These are phyloP conservation scores for Gymnopilus dilepis DNA, from an alignment of 768 basidiomycete species.

Conservation along the genomic window DNA sequence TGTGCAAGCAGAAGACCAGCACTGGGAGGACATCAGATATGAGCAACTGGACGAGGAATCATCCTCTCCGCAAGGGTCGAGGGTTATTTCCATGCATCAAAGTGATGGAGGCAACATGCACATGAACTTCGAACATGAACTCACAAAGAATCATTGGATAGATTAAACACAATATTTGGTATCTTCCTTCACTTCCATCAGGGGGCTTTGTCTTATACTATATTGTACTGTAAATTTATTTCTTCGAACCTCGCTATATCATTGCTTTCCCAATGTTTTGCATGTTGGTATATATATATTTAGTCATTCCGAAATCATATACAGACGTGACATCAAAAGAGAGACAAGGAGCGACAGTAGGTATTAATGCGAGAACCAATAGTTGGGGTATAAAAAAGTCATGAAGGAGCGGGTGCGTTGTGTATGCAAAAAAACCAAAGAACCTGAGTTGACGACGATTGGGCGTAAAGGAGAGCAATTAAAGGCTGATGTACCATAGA, in stretches of 20 bases:
- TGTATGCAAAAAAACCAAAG: slow-evolving; percentile 24
- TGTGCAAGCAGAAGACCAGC: no score
- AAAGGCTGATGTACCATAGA: slow-evolving; percentile 22
- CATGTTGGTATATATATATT: slow-evolving; percentile 24
- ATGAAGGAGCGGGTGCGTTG: slow-evolving; percentile 22
- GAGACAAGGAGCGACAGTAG: slow-evolving; percentile 32
- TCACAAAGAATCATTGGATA: not conserved
- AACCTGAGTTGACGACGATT: slow-evolving; percentile 6
- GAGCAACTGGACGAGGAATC: slow-evolving; percentile 23
- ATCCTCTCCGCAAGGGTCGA: not conserved
- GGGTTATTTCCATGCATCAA: not conserved
- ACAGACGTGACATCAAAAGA: slow-evolving; percentile 35
- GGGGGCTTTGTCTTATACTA: not conserved
- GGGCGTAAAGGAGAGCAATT: slow-evolving; percentile 10
- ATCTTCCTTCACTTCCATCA: not conserved
- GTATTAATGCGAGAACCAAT: slow-evolving; percentile 15
- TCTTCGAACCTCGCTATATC: not conserved
- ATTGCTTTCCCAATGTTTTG: not conserved
- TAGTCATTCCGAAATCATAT: slow-evolving; percentile 31
- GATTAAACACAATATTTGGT: not conserved
- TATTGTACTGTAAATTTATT: no score
- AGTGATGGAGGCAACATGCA: not conserved
- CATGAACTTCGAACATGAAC: not conserved
- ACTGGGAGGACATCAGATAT: slow-evolving; percentile 35
- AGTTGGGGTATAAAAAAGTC: slow-evolving; percentile 13